Evolutionary conservation across 2,329 filamentous ascomycete species (phyloP).

Genomic region (Sphaceloma murrayae): DNA sequence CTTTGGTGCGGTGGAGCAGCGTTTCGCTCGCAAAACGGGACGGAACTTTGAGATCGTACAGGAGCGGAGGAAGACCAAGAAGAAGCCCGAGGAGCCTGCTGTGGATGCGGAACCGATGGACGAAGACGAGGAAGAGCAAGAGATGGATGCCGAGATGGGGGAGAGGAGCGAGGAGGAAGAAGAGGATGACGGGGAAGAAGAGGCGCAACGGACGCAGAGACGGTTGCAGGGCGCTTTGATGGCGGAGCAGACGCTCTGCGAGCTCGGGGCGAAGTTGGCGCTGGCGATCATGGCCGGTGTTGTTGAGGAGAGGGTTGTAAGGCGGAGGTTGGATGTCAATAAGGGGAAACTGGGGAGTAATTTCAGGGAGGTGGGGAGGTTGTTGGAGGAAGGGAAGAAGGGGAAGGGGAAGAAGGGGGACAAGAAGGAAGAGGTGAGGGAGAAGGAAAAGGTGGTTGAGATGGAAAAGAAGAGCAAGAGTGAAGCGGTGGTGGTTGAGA

Average conservation of each 20-base stretch:
- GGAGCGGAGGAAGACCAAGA: constrained; percentile 25
- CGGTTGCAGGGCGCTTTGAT: constrained; percentile 59
- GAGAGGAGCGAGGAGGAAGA: constrained; percentile 51
- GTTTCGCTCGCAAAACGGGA: constrained; percentile 57
- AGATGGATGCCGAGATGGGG: constrained; percentile 48
- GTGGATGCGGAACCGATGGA: constrained; percentile 66
- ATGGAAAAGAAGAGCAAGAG: constrained; percentile 19
- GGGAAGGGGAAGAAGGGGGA: constrained; percentile 37
- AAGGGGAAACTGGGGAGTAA: constrained; percentile 71
- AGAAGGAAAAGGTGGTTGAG: constrained; percentile 22
- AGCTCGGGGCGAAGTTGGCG: constrained; percentile 75
- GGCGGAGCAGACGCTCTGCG: constrained; percentile 77
- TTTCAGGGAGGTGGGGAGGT: constrained; percentile 73
- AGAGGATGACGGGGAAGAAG: constrained; percentile 26
- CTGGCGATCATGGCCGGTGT: constrained; percentile 67
- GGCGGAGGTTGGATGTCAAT: constrained; percentile 66
- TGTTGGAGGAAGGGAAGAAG: constrained; percentile 57
- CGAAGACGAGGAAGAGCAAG: constrained; percentile 35
- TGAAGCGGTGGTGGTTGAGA: constrained; percentile 17
- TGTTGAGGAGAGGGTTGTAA: constrained; percentile 58
- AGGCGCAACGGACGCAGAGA: constrained; percentile 40
- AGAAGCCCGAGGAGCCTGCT: constrained; percentile 29
- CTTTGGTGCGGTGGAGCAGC: constrained; percentile 66
- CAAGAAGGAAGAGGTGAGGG: constrained; percentile 28
- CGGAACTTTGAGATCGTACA: constrained; percentile 25